Base-by-base conservation (phyloP, 2,329 filamentous ascomycete genomes). In the Paracamarosporium sp. region DNA sequence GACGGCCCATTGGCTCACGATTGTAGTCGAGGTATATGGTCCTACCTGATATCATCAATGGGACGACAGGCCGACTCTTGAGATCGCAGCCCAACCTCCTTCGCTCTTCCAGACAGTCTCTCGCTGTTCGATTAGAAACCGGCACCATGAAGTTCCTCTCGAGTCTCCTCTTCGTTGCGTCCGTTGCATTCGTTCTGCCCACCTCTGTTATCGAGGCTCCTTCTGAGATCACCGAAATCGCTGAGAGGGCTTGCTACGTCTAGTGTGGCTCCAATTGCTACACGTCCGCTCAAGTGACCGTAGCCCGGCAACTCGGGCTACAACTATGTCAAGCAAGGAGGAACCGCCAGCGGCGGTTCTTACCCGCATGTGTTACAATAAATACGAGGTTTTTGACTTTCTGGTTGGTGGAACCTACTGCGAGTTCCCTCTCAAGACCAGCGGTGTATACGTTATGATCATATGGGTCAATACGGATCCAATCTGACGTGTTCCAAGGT, bases 311-410 rank as follows among this genome's bases (percentile, higher is more conserved):
- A 79, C 54, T 76, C 81, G 46, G 85, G 84, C 3, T 88, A 82
- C 76, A 68, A 74, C 20, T 81, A 84, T 65, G 81, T 85, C 69
- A 58, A 75, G 50, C 62, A 74, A 27, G 79, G 78, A 50, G 64
- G 66, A 25, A 69, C 70, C 1, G 76, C 74, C 41, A 66, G 78
- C 41, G 73, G 72, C 33, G 78, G 79, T 58, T 69, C 72, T 53
- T 88, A 88, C 70, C 86, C 86, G 0, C 85, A 88, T 70, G 73
- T 73, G 33, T n/a, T 88, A 86, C 76, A 83, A 86, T 71, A 83
- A 88, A 77, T 83, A 83, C 64, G 86, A 89, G 67, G 86, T 84
- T 22, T 89, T 89, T 70, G 74, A 79, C 44, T 88, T 90, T 70
- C 63, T 78, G 2, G 82, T 87, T 6, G 60, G 70, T 3, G 85